Evolutionary conservation across 2,329 filamentous ascomycete genomes (phyloP).

Genomic region (Colletotrichum incanum): DNA sequence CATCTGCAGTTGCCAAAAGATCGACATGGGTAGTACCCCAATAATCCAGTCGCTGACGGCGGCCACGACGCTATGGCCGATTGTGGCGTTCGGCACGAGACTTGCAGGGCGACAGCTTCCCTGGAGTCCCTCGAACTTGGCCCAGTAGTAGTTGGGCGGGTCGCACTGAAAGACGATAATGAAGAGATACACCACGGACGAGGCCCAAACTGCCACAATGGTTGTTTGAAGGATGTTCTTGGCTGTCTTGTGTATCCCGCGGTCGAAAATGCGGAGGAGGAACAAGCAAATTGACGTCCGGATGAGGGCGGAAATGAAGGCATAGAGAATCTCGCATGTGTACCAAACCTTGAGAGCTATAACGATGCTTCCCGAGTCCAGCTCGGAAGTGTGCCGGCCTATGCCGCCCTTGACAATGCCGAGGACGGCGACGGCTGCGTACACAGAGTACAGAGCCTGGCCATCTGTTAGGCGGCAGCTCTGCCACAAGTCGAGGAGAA

Average conservation of each 20-base stretch:
- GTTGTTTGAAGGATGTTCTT: constrained; percentile 31
- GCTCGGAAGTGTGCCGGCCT: constrained; percentile 47
- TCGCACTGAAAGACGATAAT: constrained; percentile 65
- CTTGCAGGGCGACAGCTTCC: constrained; percentile 59
- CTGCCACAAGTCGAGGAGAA: background rate
- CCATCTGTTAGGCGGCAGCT: background rate
- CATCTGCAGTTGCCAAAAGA: constrained; percentile 67
- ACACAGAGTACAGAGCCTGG: constrained; percentile 54
- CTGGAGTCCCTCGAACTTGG: constrained; percentile 51
- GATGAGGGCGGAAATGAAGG: constrained; percentile 55
- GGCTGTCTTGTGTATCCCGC: constrained; percentile 48
- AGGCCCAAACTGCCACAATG: constrained; percentile 53
- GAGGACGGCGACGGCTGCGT: constrained; percentile 51
- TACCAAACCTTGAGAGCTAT: constrained; percentile 53
- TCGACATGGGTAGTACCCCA: constrained; percentile 63
- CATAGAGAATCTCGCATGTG: constrained; percentile 57
- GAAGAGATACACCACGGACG: constrained; percentile 59
- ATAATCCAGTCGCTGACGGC: constrained; percentile 63
- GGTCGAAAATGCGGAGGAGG: constrained; percentile 57
- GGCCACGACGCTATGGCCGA: constrained; percentile 61
- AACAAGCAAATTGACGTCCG: constrained; percentile 59
- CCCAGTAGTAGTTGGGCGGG: constrained; percentile 65
- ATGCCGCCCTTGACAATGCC: constrained; percentile 51
- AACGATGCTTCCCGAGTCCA: background rate
- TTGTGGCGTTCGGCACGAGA: constrained; percentile 59